Base-by-base conservation (phyloP, 2,329 filamentous ascomycete genomes). In the Diaporthe helianthi region DNA sequence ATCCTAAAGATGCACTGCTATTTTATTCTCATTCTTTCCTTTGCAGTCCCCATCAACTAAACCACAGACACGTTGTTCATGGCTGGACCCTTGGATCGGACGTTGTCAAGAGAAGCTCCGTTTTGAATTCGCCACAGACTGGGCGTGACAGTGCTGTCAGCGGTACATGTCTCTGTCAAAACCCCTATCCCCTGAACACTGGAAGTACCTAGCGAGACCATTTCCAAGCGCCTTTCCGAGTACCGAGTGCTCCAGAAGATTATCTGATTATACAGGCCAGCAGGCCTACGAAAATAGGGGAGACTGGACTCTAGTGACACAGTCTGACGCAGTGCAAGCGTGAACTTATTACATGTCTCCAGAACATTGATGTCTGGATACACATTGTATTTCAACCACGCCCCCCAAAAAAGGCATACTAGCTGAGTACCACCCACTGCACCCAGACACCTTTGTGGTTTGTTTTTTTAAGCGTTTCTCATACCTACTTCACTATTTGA, bases 111-210 rank as follows among this genome's bases (percentile, higher is more conserved):
- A 41, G 55, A 17, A 41, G 44, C 33, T 44, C 36, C n/a, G 33
- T 58, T 24, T 33, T 66, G 31, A 46, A 19, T 19, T 33, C 44
- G 38, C 51, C 65, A 33, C 52, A 24, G 31, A 24, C 38, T 47
- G 29, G 26, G 58, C 65, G 44, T 22, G 29, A 58, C 41, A n/a
- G 52, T n/a, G 54, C 55, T 68, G 36, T 46, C 47, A 65, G 52
- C 58, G 17, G 41, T 36, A 58, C 26, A 22, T n/a, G 36, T 46
- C 60, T 47, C 44, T 54, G 46, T 29, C 46, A 47, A 47, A 33
- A 33, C 22, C 33, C 15, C 9, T 24, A 24, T 24, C 44, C 44
- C 44, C 46, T 36, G 33, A 41, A 31, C 17, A n/a, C n/a, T n/a
- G n/a, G n/a, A 41, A 51, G 60, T 24, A 19, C 60, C 47, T 33